phyloP scores from a whole-genome alignment of 768 basidiomycete species.

The Serendipita vermifera region DNA sequence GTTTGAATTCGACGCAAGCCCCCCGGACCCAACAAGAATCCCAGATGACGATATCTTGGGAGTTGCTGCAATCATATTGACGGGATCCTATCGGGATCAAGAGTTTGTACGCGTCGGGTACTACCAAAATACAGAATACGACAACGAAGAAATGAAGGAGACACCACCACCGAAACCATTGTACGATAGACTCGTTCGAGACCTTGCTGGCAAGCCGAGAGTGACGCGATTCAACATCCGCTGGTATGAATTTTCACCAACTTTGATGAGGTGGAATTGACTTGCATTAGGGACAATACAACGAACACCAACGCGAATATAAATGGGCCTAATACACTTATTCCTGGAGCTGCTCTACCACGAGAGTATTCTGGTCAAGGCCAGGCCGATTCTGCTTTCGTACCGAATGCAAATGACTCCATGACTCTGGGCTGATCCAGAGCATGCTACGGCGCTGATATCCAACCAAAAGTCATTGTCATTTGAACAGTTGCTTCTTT shows the following conservation, averaged over 20 bases:
- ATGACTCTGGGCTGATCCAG: neutral
- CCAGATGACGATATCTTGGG: conserved; percentile 86
- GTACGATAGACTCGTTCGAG: conserved; percentile 71
- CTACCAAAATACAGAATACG: conserved; percentile 98
- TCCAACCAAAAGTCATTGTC: no score
- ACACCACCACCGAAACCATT: conserved; percentile 52
- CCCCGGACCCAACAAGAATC: conserved; percentile 75
- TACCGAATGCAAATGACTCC: neutral
- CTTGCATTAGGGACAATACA: no score
- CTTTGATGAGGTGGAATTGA: neutral
- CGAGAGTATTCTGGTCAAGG: neutral
- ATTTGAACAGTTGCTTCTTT: no score
- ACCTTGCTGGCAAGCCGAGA: conserved; percentile 81
- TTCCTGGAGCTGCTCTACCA: conserved; percentile 3
- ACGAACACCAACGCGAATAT: no score
- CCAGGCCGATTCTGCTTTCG: neutral
- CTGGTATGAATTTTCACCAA: conserved; percentile 20
- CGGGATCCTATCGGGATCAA: conserved; percentile 89
- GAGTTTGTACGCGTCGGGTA: conserved; percentile 99
- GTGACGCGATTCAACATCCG: conserved; percentile 57
- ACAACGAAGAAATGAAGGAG: conserved; percentile 82
- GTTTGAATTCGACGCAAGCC: conserved; percentile 85
- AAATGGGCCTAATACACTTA: neutral
- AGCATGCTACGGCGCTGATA: no score
- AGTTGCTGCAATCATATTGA: conserved; percentile 92